Evolutionary conservation across 805 yeast genomes (phyloP), one percentile per base, ranked within the genome.

Genomic region (Saccharomycopsis babjevae): DNA sequence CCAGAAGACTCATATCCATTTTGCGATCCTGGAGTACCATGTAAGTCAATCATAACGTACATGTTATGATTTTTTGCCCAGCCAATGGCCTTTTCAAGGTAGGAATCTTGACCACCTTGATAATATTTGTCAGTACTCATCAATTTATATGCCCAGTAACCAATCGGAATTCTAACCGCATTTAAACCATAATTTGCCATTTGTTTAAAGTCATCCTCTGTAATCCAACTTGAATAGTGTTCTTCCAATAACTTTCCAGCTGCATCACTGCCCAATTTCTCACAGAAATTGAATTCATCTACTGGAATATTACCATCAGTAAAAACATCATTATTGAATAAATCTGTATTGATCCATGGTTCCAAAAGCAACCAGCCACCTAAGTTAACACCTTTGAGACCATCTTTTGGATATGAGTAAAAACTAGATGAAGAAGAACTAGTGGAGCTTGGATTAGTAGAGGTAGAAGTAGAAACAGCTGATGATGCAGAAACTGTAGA

Each of bases 1-100:
- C 96, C 96, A 5, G 89, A 83, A 66, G 88, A 89, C 68, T 88
- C 93, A 75, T 88, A 88, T 15, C 96, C 96, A 70, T 89, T 89
- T 68, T 89, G 96, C 1, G 93, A 85, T 0, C 93, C 94, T 7
- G 96, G 94, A 7, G 81, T 84, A 16, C 94, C 91, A 68, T 89
- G 96, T 57, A 89, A 72, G 69, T 89, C 96, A 59, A 89, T 74
- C 84, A 88, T 82, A 5, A 85, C 86, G 61, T 86, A 81, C 64
- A 89, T 73, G 13, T 77, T 85, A 66, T 84, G 72, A 55, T 76
- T 74, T 25, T 81, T 72, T 20, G 88, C 83, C 96, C 96, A 89
- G 52, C 75, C 79, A 54, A 89, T 73, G 0, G 90, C 88, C 60
- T 80, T 73, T 55, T 85, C 82, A 61, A 89, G 72, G 67, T 86